phyloP scores from a whole-genome alignment of 139 green algal genomes.

The Yamagishiella unicocca region DNA sequence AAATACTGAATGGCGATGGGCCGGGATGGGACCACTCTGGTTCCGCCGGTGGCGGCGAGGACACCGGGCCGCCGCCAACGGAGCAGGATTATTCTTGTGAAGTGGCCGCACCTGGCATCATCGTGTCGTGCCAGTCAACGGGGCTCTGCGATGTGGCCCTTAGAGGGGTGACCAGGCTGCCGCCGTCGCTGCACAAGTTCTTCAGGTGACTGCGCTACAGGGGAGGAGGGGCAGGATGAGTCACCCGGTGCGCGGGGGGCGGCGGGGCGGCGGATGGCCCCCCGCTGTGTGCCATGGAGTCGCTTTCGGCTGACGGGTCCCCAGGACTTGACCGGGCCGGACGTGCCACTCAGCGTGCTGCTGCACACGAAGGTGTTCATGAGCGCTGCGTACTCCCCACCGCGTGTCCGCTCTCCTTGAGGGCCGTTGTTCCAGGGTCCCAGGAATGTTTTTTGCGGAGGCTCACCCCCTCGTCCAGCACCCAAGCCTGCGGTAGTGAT shows the following conservation, averaged over 20 bases:
- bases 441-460: too few relatives aligned
- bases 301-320: too few relatives aligned
- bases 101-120: conserved; percentile 16
- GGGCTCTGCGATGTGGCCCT: conserved; percentile 27
- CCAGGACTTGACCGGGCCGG: too few relatives aligned
- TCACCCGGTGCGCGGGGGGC: neutral
- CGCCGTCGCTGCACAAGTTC: neutral
- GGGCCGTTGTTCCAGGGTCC: too few relatives aligned
- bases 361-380: too few relatives aligned
- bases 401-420: too few relatives aligned
- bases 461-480: too few relatives aligned
- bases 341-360: too few relatives aligned
- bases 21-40: neutral
- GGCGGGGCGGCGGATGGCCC: neutral
- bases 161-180: conserved; percentile 12
- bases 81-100: conserved; percentile 14
- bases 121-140: neutral
- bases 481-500: too few relatives aligned
- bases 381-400: too few relatives aligned
- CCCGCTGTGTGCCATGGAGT: neutral
- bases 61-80: neutral
- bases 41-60: neutral
- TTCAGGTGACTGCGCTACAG: conserved; percentile 27
- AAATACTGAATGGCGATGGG: neutral
- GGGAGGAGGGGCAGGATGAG: neutral